A percentile compares a stretch with the other conserved stretches of the same genome.
These are phyloP conservation scores for Fusarium humuli DNA, from an alignment of 2,329 filamentous ascomycete genomes.

Conservation along the genomic window DNA sequence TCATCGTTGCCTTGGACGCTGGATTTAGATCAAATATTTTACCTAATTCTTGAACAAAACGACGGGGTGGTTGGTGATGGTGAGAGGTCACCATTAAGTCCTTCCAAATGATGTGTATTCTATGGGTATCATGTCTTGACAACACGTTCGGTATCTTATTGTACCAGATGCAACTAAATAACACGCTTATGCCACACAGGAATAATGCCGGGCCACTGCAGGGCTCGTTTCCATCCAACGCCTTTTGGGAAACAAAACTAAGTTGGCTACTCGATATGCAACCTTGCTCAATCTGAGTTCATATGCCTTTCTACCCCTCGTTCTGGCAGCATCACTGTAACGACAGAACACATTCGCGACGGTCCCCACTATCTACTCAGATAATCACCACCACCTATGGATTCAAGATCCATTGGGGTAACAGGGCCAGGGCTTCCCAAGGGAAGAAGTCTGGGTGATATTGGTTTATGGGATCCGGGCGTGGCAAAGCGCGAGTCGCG, in stretches of 20 bases:
- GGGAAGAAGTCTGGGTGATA: constrained; percentile 63
- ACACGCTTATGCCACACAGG: constrained; percentile 33
- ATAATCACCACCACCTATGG: constrained; percentile 53
- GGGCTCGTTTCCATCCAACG: constrained; percentile 22
- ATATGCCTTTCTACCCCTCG: neutral
- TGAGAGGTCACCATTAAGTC: neutral
- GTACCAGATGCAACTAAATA: constrained; percentile 31
- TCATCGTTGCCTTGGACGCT: neutral
- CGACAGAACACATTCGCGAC: neutral
- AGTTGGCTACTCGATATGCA: neutral
- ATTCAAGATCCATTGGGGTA: constrained; percentile 69
- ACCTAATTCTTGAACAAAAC: neutral
- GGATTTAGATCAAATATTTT: neutral
- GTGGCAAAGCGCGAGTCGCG: constrained; percentile 54
- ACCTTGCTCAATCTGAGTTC: constrained; percentile 9
- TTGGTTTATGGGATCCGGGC: constrained; percentile 59
- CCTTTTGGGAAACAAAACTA: constrained; percentile 21
- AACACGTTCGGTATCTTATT: constrained; percentile 30
- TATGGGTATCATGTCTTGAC: constrained; percentile 42
- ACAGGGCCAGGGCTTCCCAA: constrained; percentile 70
- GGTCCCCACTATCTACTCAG: constrained; percentile 40
- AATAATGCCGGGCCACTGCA: constrained; percentile 13
- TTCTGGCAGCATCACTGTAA: neutral
- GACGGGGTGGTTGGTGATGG: neutral
- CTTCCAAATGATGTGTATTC: constrained; percentile 29